A percentile compares a stretch with the other conserved stretches of the same genome.
Conservation (phyloP, 208 protist genomes). For the Naegleria fowleri region DNA sequence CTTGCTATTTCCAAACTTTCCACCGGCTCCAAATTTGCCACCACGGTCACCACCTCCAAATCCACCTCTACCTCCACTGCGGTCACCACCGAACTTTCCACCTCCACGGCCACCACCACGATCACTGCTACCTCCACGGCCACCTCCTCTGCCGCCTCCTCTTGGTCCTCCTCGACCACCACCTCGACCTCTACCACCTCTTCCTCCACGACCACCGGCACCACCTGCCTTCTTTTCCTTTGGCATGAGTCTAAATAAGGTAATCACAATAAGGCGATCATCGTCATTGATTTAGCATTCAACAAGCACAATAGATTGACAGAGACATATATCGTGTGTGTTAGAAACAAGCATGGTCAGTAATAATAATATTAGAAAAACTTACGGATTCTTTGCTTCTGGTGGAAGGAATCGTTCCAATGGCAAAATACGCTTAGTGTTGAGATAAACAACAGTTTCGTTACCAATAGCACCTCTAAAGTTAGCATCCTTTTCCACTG, state of each 20-base stretch:
- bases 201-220: background rate
- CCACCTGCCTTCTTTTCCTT: conserved; percentile 17
- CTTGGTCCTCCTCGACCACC: background rate
- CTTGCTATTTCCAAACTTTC: background rate
- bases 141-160: background rate
- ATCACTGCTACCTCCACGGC: background rate
- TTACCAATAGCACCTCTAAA: background rate
- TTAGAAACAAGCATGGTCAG: no score
- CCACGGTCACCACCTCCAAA: background rate
- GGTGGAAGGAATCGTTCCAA: background rate
- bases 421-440: background rate
- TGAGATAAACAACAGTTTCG: background rate
- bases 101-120: background rate
- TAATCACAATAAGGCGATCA: background rate
- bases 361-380: no score
- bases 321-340: no score
- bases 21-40: background rate
- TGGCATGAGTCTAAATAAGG: background rate
- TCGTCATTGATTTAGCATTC: no score
- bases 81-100: background rate
- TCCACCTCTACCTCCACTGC: background rate
- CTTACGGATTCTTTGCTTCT: background rate
- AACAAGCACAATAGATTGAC: no score
- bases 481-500: background rate
- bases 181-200: background rate